Evolutionary conservation across 2,329 filamentous ascomycete species (phyloP).

Genomic region (Ophiocordyceps camponoti-leonardi): DNA sequence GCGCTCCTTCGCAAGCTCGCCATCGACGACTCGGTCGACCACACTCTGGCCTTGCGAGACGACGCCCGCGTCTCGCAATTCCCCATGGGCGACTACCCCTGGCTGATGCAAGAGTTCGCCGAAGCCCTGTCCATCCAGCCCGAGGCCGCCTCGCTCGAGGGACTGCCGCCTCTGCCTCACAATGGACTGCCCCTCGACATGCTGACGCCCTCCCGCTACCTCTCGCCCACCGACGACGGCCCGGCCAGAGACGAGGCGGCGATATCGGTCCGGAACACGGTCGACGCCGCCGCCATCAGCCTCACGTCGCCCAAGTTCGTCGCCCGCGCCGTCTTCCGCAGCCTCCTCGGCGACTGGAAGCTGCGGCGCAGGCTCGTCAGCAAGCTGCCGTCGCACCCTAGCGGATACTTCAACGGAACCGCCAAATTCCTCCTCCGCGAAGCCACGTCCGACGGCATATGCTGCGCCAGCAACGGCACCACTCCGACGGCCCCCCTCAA

Average conservation of each 20-base stretch:
- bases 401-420: slow-evolving; percentile 45
- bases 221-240: slow-evolving; percentile 18
- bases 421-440: slow-evolving; percentile 46
- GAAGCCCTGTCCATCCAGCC: slow-evolving; percentile 33
- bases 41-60: slow-evolving; percentile 31
- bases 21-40: slow-evolving; percentile 24
- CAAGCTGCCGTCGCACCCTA: slow-evolving; percentile 38
- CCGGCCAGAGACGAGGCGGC: slow-evolving; percentile 20
- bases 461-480: slow-evolving; percentile 8
- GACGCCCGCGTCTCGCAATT: slow-evolving; percentile 47
- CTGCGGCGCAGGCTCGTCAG: slow-evolving; percentile 40
- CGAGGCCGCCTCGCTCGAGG: slow-evolving; percentile 15
- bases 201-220: slow-evolving; percentile 38
- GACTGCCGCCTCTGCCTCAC: slow-evolving; percentile 17
- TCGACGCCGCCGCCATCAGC: slow-evolving; percentile 21
- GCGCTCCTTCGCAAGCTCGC: slow-evolving; percentile 21
- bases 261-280: slow-evolving; percentile 27
- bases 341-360: slow-evolving; percentile 52
- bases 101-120: slow-evolving; percentile 55
- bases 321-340: slow-evolving; percentile 50
- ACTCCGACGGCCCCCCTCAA: background rate
- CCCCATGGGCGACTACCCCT: slow-evolving; percentile 69
- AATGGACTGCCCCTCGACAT: slow-evolving; percentile 30
- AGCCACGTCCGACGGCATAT: slow-evolving; percentile 35
- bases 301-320: slow-evolving; percentile 34